These are phyloP conservation scores for Babesia bigemina DNA, from an alignment of 169 alveolate genomes.

Conservation along the genomic window DNA sequence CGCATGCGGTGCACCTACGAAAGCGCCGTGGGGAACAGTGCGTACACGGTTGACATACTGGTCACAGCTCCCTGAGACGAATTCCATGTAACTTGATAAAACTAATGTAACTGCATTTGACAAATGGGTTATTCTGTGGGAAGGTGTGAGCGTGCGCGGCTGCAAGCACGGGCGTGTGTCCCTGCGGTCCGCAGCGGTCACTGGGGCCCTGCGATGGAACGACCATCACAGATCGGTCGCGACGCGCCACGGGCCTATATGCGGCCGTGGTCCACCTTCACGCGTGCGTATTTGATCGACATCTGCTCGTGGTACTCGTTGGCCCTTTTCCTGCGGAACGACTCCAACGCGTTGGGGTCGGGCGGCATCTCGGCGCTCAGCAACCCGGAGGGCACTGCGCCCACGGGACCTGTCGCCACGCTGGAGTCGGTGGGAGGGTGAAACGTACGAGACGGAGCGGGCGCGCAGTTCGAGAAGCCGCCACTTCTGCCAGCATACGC, in stretches of 20 bases:
- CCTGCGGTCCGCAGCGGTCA: slow-evolving; percentile 50
- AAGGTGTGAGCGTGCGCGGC: neutral
- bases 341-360: slow-evolving; percentile 45
- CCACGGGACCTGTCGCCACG: neutral
- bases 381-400: neutral
- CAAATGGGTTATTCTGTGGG: no score
- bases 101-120: no score
- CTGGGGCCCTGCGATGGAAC: slow-evolving; percentile 46
- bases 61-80: neutral
- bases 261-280: neutral
- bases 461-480: neutral
- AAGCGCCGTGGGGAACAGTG: slow-evolving; percentile 24
- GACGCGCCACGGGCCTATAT: slow-evolving; percentile 37
- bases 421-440: neutral
- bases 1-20: slow-evolving; percentile 20
- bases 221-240: slow-evolving; percentile 53
- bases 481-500: neutral
- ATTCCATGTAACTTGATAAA: no score
- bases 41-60: slow-evolving; percentile 31
- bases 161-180: slow-evolving; percentile 56
- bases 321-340: slow-evolving; percentile 62
- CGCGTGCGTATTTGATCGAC: slow-evolving; percentile 39
- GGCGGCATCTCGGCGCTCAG: slow-evolving; percentile 1
- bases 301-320: slow-evolving; percentile 53
- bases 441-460: slow-evolving; percentile 10